Percentiles rank a stretch among this genome's conserved stretches.
Conservation (phyloP, 2,329 filamentous ascomycete genomes). For the Beauveria pseudobassiana region DNA sequence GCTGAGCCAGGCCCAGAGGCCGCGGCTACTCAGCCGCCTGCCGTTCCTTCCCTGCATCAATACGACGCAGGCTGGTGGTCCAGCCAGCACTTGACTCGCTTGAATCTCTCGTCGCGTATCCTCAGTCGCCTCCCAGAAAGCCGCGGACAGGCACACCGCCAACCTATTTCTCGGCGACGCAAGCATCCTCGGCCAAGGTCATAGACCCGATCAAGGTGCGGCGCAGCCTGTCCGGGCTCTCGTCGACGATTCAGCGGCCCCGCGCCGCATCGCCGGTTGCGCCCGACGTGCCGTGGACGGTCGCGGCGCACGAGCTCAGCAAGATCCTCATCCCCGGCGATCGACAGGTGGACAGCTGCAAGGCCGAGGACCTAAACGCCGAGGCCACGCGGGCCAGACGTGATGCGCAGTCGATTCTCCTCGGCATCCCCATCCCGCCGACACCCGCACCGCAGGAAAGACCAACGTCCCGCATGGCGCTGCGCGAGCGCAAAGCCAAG, state of each 20-base stretch:
- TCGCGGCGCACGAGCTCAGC: constrained; percentile 75
- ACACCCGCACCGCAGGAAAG: constrained; percentile 25
- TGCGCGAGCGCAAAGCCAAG: constrained; percentile 62
- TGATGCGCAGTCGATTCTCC: constrained; percentile 53
- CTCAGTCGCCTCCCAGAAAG: constrained; percentile 43
- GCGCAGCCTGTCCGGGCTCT: constrained; percentile 52
- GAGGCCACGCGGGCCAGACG: constrained; percentile 55
- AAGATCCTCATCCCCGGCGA: constrained; percentile 72
- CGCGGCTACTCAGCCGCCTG: constrained; percentile 4
- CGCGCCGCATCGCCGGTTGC: constrained; percentile 58
- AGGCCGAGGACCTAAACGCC: constrained; percentile 68
- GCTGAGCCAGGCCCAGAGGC: constrained; percentile 21
- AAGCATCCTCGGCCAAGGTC: constrained; percentile 77
- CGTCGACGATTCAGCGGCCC: constrained; percentile 29
- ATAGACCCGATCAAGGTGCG: constrained; percentile 59
- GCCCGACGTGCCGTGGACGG: constrained; percentile 78
- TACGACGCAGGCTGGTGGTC: constrained; percentile 72
- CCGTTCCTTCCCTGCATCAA: constrained; percentile 26
- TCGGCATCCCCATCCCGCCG: constrained; percentile 21
- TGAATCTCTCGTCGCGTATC: constrained; percentile 51
- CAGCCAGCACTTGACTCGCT: constrained; percentile 55
- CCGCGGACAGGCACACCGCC: constrained; percentile 50
- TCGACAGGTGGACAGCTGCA: constrained; percentile 69
- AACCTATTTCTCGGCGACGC: constrained; percentile 81
- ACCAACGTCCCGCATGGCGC: constrained; percentile 57